These are phyloP conservation scores for Salmacisia buchloeana DNA, from an alignment of 1,284 basidiomycete species.

Conservation along the genomic window DNA sequence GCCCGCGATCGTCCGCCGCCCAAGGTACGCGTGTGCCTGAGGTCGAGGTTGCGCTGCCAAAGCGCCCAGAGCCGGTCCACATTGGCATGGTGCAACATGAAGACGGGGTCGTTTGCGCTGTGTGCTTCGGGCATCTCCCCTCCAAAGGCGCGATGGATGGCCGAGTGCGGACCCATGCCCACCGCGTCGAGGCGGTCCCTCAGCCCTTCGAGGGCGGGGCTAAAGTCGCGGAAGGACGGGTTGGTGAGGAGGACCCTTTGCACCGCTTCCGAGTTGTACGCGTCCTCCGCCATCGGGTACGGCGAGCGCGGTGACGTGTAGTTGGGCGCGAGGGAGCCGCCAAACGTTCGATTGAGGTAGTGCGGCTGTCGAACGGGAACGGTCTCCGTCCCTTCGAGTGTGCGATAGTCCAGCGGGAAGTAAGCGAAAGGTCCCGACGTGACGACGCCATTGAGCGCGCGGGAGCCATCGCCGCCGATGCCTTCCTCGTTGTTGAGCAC, in stretches of 20 bases:
- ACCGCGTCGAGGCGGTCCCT: neutral
- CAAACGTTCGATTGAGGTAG: neutral
- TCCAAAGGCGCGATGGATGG: neutral
- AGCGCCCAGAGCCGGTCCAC: constrained; percentile 16
- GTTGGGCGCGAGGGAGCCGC: neutral
- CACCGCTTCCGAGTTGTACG: neutral
- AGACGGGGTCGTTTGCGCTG: constrained; percentile 10
- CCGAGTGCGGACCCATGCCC: neutral
- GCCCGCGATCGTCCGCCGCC: too few species aligned
- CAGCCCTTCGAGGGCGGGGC: neutral
- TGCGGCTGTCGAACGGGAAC: neutral
- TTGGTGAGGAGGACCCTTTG: too few species aligned
- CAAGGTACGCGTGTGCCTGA: too few species aligned
- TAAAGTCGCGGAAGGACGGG: neutral
- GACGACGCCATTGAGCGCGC: too few species aligned
- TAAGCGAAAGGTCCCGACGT: too few species aligned
- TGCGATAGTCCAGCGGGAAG: neutral
- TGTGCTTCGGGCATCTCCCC: neutral
- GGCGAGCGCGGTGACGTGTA: too few species aligned
- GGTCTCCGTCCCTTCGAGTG: neutral
- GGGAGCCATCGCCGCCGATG: too few species aligned
- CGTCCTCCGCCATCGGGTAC: constrained; percentile 1
- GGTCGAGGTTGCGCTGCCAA: too few species aligned
- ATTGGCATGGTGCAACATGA: constrained; percentile 18
- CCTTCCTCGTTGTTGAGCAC: too few species aligned